Evolutionary conservation across 2,329 filamentous ascomycete genomes (phyloP).

Genomic region (Lachnellula hyalina): DNA sequence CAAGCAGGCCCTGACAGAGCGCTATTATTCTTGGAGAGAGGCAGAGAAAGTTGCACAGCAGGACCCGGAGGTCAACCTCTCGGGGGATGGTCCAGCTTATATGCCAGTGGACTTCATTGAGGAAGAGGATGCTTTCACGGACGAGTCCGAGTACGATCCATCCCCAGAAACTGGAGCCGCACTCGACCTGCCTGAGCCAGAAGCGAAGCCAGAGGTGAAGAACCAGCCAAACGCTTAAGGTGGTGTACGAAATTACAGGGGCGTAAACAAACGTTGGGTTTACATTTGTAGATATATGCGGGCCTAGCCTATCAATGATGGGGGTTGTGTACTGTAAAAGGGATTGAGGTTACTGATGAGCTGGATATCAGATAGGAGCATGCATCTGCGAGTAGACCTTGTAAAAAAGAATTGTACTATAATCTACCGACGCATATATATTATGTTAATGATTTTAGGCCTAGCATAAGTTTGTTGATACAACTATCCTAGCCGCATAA

Average conservation of each 20-base stretch:
- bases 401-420: background rate
- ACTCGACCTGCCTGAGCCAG: background rate
- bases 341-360: background rate
- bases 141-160: conserved; percentile 24
- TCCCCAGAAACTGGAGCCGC: background rate
- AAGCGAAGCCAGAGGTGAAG: conserved; percentile 7
- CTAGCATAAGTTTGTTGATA: too few species aligned
- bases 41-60: conserved; percentile 59
- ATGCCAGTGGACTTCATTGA: conserved; percentile 23
- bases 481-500: conserved; percentile 11
- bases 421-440: background rate
- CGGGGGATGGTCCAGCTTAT: conserved; percentile 27
- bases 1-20: conserved; percentile 78
- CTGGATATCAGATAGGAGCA: background rate
- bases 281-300: conserved; percentile 5
- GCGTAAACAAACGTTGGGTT: background rate
- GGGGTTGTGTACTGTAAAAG: conserved; percentile 2
- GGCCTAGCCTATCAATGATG: background rate
- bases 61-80: conserved; percentile 59
- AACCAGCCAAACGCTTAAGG: conserved; percentile 3
- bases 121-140: conserved; percentile 28
- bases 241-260: background rate
- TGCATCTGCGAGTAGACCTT: background rate
- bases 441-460: too few species aligned
- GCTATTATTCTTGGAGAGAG: conserved; percentile 83